Evolutionary conservation across 2,329 filamentous ascomycete genomes (phyloP), one percentile per base, ranked within the genome.

Genomic region (Aspergillus ruber): DNA sequence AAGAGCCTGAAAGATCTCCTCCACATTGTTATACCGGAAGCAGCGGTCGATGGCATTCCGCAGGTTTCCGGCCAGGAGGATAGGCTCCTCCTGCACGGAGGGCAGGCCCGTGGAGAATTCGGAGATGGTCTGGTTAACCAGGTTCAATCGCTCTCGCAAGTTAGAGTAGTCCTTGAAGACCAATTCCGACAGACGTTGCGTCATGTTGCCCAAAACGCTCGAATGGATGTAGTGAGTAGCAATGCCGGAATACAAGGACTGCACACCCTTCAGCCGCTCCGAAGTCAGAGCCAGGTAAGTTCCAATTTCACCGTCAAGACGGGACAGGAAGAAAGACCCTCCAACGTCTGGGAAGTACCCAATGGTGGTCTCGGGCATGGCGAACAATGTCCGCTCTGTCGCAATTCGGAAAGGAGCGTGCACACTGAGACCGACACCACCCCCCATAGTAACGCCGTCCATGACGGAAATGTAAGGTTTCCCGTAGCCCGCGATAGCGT

Each of bases 281-380:
- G 90, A 93, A 6, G 93, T 98, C 54, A 98, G 77, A 17, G 90
- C 93, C 39, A 98, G 83, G 70, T 97, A 98, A 17, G 88, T 95
- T 48, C 93, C 93, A 47, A 95, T 72, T 50, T 83, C 76, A 43
- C 93, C 93, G 60, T 94, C 83, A 77, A 98, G 83, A 53, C 90
- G 81, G 13, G 93, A 88, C 46, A 98, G 77, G 77, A 97, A 97
- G 76, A 97, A 98, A 9, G 88, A 94, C 27, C 86, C 94, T 51
- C 93, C 93, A 43, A 98, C 93, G 63, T 98, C 94, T 6, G 94
- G 93, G 78, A 98, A 98, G 77, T 97, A 96, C 35, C 93, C 93
- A 63, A 98, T 98, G 7, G 83, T 95, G 3, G 93, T 98, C 74
- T 98, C 93, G 25, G 93, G 93, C 93, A 98, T 98, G 58, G 94